Percentiles rank a stretch among this genome's conserved stretches.
These are phyloP conservation scores for Curvularia sp. DNA, from an alignment of 2,329 filamentous ascomycete genomes.

Conservation along the genomic window DNA sequence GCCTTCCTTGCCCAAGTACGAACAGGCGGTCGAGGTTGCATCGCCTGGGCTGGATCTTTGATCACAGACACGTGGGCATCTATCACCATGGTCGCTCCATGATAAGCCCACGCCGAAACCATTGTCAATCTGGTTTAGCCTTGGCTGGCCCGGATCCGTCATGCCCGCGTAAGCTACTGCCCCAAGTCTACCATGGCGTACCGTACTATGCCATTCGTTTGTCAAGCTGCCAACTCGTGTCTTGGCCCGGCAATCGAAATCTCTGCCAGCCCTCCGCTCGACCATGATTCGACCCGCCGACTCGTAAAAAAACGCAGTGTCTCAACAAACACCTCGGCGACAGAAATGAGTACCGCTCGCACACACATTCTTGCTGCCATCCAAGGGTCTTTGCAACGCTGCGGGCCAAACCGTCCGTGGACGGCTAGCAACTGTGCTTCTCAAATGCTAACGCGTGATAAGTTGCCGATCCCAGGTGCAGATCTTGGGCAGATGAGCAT, in stretches of 20 bases:
- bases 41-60: slow-evolving; percentile 22
- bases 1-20: slow-evolving; percentile 12
- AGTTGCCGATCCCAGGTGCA: slow-evolving; percentile 30
- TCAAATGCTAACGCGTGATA: slow-evolving; percentile 26
- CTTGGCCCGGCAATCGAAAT: slow-evolving; percentile 18
- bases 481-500: slow-evolving; percentile 34
- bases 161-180: slow-evolving; percentile 9
- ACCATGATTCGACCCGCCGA: slow-evolving; percentile 10
- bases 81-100: slow-evolving; percentile 11
- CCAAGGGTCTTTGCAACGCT: slow-evolving; percentile 27
- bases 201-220: slow-evolving; percentile 12
- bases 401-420: slow-evolving; percentile 29
- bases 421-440: slow-evolving; percentile 27
- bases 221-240: slow-evolving; percentile 10
- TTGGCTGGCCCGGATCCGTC: slow-evolving; percentile 9
- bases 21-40: slow-evolving; percentile 29
- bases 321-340: slow-evolving; percentile 10
- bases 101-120: slow-evolving; percentile 17
- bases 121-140: slow-evolving; percentile 13
- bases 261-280: slow-evolving; percentile 15
- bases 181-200: slow-evolving; percentile 10
- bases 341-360: slow-evolving; percentile 8
- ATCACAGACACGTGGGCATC: slow-evolving; percentile 15
- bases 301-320: background rate
- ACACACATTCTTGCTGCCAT: background rate